These are phyloP conservation scores for Trichophyton simii DNA, from an alignment of 2,329 filamentous ascomycete genomes.

Conservation along the genomic window DNA sequence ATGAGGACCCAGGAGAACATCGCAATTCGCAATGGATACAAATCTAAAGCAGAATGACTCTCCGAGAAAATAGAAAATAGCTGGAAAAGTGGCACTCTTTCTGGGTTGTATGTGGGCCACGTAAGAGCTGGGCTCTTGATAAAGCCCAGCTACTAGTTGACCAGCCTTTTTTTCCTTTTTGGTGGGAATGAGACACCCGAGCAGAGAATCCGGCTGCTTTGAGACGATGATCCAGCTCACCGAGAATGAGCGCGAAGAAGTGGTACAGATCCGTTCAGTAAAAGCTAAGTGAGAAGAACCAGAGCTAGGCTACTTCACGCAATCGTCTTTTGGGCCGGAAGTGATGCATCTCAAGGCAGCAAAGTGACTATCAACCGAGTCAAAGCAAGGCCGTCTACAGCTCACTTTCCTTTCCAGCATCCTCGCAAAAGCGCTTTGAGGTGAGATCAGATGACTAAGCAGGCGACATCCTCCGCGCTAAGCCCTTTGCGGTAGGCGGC, in stretches of 20 bases:
- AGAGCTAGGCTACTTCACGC: too few relatives aligned
- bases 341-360: too few relatives aligned
- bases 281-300: background rate
- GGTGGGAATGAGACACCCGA: background rate
- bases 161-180: background rate
- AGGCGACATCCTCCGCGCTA: background rate
- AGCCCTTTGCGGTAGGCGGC: background rate
- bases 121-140: slow-evolving; percentile 17
- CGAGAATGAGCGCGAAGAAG: background rate
- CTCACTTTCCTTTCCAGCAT: too few relatives aligned
- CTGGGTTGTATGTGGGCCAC: slow-evolving; percentile 14
- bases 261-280: slow-evolving; percentile 6
- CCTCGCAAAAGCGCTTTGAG: background rate
- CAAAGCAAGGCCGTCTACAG: too few relatives aligned
- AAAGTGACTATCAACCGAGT: too few relatives aligned
- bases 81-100: slow-evolving; percentile 16
- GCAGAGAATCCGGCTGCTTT: slow-evolving; percentile 6
- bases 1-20: slow-evolving; percentile 12
- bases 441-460: background rate
- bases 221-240: background rate
- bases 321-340: too few relatives aligned
- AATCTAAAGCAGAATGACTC: slow-evolving; percentile 13
- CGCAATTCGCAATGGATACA: slow-evolving; percentile 5
- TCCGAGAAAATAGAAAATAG: slow-evolving; percentile 14
- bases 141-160: slow-evolving; percentile 8